Base-by-base conservation (phyloP, 805 yeast genomes). In the Isabelozyma gotoi region DNA sequence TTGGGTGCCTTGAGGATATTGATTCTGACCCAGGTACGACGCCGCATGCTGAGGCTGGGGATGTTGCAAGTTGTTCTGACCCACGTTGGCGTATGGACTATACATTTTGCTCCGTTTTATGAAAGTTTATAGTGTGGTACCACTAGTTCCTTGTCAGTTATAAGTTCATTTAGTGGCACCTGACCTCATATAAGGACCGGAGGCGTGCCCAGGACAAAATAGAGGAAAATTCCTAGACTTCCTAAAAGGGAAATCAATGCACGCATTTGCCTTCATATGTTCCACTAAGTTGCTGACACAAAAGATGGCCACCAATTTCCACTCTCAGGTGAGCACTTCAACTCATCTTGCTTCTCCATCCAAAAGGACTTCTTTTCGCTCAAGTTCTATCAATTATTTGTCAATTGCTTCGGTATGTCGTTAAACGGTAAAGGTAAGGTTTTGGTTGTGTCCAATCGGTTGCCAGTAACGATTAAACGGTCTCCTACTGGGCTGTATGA, bases 381-480 rank as follows among this genome's bases (percentile, higher is more conserved):
- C n/a, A n/a, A n/a, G n/a, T n/a, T 7, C 29, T n/a, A 24, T 24
- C 12, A 24, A n/a, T n/a, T 10, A 24, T 24, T 24, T n/a, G n/a
- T 21, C 29, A 21, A 21, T 21, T 21, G 29, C 29, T 21, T 21
- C 29, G 17, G 15, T 12, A 36, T 36, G 31, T 20, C 29, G n/a
- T n/a, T n/a, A n/a, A n/a, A n/a, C 3, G 7, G 7, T 15, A 20
- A 53, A n/a, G 88, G 88, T 5, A 87, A 88, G 61, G 92, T 94
- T 19, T 66, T 94, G 31, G 97, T 95, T 4, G 96, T 94, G 2
- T 90, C 97, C 7, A 94, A 94, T 66, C 76, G 99, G 56, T 78
- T 94, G 42, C 99, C 99, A 0, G 97, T 94, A 39, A 94, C 99
- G 0, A 88, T 92, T 55, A 81, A 78, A 50, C 76, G 88, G 42